These are phyloP conservation scores for Fusarium sp. DNA, from an alignment of 2,329 filamentous ascomycete genomes.

Conservation along the genomic window DNA sequence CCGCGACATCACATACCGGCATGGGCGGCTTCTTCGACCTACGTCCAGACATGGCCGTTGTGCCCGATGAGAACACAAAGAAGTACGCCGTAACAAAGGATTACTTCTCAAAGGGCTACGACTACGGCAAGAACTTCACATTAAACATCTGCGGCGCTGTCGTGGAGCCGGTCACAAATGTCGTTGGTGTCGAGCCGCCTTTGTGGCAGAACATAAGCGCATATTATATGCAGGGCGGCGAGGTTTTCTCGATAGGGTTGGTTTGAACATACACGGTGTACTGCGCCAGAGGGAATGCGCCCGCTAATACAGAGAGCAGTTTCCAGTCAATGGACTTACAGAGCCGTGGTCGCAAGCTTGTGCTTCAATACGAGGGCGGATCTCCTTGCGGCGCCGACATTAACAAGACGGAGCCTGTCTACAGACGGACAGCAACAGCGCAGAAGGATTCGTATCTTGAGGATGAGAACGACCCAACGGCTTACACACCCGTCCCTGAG, in stretches of 20 bases:
- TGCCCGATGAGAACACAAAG: slow-evolving; percentile 58
- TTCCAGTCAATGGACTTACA: slow-evolving; percentile 65
- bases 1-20: slow-evolving; percentile 67
- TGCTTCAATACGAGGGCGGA: slow-evolving; percentile 81
- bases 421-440: slow-evolving; percentile 49
- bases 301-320: slow-evolving; percentile 43
- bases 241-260: slow-evolving; percentile 81
- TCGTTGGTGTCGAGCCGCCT: slow-evolving; percentile 72
- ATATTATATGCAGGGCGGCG: slow-evolving; percentile 76
- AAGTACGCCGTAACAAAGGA: slow-evolving; percentile 61
- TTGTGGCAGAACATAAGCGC: slow-evolving; percentile 82
- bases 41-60: slow-evolving; percentile 65
- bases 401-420: slow-evolving; percentile 53
- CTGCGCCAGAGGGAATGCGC: slow-evolving; percentile 10
- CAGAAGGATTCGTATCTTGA: slow-evolving; percentile 42
- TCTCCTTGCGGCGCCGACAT: slow-evolving; percentile 74
- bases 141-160: slow-evolving; percentile 84
- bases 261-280: slow-evolving; percentile 47
- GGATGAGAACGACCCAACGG: slow-evolving; percentile 39
- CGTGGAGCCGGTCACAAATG: slow-evolving; percentile 73
- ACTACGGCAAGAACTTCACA: slow-evolving; percentile 86
- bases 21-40: slow-evolving; percentile 72
- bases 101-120: slow-evolving; percentile 77
- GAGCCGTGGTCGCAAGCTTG: slow-evolving; percentile 78
- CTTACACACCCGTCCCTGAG: slow-evolving; percentile 33